phyloP scores from a whole-genome alignment of 208 protist species.

The Acanthamoeba royreba region DNA sequence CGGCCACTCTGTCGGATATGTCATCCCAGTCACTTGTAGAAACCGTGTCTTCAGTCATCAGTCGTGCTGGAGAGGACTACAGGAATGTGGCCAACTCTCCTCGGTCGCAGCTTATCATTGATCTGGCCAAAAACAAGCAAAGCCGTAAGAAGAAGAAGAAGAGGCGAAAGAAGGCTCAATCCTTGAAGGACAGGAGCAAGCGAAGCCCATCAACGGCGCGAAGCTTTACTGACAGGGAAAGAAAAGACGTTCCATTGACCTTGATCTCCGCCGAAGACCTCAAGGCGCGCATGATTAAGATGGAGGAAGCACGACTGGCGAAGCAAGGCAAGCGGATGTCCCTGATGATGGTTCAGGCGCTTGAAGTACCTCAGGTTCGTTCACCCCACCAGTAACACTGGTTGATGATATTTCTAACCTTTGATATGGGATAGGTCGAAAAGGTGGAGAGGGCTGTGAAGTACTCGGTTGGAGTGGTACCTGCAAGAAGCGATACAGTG shows the following conservation, averaged over 20 bases:
- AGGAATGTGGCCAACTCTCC: background rate
- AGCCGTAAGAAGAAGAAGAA: background rate
- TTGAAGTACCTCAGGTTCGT: no score
- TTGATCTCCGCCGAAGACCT: no score
- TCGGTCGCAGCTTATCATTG: background rate
- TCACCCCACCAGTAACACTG: no score
- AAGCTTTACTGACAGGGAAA: background rate
- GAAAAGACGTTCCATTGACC: no score
- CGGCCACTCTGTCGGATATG: background rate
- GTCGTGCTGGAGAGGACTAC: background rate
- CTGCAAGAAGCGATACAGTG: no score
- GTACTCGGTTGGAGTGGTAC: no score
- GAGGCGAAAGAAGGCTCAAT: no score
- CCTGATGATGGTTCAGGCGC: no score
- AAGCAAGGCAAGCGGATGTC: background rate
- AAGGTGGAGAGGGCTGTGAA: no score
- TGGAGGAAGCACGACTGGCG: background rate
- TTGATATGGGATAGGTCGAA: no score
- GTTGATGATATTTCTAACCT: no score
- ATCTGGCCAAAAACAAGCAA: background rate
- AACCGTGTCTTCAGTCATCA: background rate
- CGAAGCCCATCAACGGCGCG: background rate
- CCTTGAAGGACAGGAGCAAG: no score
- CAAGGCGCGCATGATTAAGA: background rate
- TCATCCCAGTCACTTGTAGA: background rate